Evolutionary conservation across 2,329 filamentous ascomycete species (phyloP), one percentile per base, ranked within the genome.

Genomic region (Dothideomycetes sp.): DNA sequence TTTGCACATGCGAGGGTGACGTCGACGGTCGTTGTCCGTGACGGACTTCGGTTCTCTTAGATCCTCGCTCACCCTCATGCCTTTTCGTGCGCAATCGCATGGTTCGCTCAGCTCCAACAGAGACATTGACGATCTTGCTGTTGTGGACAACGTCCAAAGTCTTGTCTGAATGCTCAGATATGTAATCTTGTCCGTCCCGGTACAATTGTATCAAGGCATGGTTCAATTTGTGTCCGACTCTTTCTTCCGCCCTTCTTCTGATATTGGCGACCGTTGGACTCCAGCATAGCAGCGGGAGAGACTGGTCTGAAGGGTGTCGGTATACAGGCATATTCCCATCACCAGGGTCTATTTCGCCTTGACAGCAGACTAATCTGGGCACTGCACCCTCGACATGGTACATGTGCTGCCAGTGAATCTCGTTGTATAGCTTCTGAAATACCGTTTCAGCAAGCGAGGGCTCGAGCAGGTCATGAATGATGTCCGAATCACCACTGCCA

Each of bases 131-230:
- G 50, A 98, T 94, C 45, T 73, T 88, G 17, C 84, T 91, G 4
- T 72, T 78, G 18, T 74, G 76, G 10, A 78, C 79, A 43, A 98
- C 91, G 58, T 98, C 91, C 17, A 98, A 69, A 0, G 89, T 94
- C 64, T 98, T 98, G 59, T 98, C 91, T 27, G 86, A 93, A 56
- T 98, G 91, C 57, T 98, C 91, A 1, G 85, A 91, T 47, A 98
- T 98, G 57, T 86, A 86, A 62, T 98, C 91, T 33, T 76, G 78
- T 3, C 89, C 85, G 50, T 74, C 73, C n/a, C 91, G 84, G 56
- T 98, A 98, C 44, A 87, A 75, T 56, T 98, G 91, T 32, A 98
- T 93, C 33, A 98, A 66, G 1, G 80, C 88, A 57, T 98, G 91
- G 54, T 98, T 98, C 29, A 98, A 64, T 1, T 75, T 66, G 53